Conservation (phyloP, 2,329 filamentous ascomycete genomes). For the Mollisia scopiformis region DNA sequence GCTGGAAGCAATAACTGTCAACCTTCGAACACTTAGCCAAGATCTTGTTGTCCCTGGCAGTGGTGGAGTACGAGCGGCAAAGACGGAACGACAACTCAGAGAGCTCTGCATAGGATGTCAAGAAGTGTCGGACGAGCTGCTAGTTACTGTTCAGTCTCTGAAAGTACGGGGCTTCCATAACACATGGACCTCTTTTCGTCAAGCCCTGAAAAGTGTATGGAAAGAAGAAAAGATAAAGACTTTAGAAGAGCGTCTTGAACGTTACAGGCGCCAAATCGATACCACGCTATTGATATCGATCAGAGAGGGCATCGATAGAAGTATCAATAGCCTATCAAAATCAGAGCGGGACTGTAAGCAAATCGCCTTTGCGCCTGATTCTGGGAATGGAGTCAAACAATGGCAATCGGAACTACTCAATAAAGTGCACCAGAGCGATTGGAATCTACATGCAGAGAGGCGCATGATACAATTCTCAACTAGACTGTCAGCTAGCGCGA, state of each 20-base stretch:
- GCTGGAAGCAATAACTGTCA: slow-evolving; percentile 7
- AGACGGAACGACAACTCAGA: not conserved
- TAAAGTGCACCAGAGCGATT: not conserved
- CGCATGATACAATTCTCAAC: not conserved
- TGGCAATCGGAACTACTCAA: not conserved
- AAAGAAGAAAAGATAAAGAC: slow-evolving; percentile 20
- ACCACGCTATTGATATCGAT: slow-evolving; percentile 10
- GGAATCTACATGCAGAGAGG: not conserved
- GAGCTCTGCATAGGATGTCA: slow-evolving; percentile 8
- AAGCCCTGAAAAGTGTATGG: slow-evolving; percentile 27
- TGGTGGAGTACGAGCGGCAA: not conserved
- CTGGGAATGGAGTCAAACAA: not conserved
- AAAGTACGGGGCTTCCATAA: slow-evolving; percentile 7
- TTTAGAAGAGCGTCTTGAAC: slow-evolving; percentile 13
- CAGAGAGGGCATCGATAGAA: not conserved
- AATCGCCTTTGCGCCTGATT: not conserved
- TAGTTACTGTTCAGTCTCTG: slow-evolving; percentile 8
- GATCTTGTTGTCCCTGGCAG: not conserved
- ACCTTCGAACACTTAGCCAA: slow-evolving; percentile 6
- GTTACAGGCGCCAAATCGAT: slow-evolving; percentile 3
- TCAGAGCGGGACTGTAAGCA: not conserved
- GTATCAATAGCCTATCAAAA: not conserved
- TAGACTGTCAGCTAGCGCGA: not conserved
- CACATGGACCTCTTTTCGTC: slow-evolving; percentile 28
- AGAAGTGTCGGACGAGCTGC: slow-evolving; percentile 6